Evolutionary conservation across 78 protist species (phyloP).

Genomic region (Cavenderia fasciculata): DNA sequence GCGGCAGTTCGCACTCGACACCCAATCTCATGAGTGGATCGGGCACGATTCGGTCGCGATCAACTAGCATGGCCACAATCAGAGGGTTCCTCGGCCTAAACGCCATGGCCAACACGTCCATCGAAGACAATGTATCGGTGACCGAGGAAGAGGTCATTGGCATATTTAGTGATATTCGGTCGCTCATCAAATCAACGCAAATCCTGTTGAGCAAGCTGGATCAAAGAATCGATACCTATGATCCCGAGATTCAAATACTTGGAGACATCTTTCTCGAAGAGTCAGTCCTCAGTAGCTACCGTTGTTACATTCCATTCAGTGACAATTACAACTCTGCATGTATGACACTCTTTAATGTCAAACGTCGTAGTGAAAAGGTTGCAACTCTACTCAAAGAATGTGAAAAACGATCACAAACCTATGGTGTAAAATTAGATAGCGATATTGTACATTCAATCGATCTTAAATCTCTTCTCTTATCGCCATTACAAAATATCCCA

Average conservation of each 20-base stretch:
- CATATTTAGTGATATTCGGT: slow-evolving; percentile 23
- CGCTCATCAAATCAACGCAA: slow-evolving; percentile 10
- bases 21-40: slow-evolving; percentile 11
- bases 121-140: background rate
- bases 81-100: slow-evolving; percentile 55
- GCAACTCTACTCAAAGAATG: slow-evolving; percentile 51
- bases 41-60: slow-evolving; percentile 4
- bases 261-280: slow-evolving; percentile 71
- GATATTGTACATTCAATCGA: slow-evolving; percentile 41
- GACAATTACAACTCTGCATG: slow-evolving; percentile 56
- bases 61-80: slow-evolving; percentile 36
- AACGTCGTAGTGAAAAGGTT: slow-evolving; percentile 18
- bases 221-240: slow-evolving; percentile 41
- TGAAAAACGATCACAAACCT: slow-evolving; percentile 33
- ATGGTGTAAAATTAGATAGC: slow-evolving; percentile 34
- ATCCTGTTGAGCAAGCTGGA: slow-evolving; percentile 11
- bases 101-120: background rate
- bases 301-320: slow-evolving; percentile 41
- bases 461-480: slow-evolving; percentile 40
- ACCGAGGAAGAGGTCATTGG: slow-evolving; percentile 64
- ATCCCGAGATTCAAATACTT: background rate
- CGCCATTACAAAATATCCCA: slow-evolving; percentile 68
- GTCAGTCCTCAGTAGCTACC: slow-evolving; percentile 4
- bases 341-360: slow-evolving; percentile 45
- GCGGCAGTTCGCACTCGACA: slow-evolving; percentile 16